Conservation (phyloP, 2,329 filamentous ascomycete genomes). For the Trichophyton mentagrophytes region DNA sequence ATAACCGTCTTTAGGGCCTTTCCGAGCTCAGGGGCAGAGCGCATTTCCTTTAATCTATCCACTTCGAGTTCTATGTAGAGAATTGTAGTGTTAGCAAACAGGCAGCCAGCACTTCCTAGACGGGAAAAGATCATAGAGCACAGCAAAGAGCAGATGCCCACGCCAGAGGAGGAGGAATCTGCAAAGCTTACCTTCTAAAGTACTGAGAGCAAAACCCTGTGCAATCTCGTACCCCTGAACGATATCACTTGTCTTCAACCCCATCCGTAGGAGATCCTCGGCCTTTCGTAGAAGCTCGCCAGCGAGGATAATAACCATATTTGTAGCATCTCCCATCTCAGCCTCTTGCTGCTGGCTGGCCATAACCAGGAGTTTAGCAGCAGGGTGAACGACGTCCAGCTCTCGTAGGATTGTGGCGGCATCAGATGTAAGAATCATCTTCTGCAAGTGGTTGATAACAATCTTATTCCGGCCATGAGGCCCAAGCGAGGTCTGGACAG, state of each 20-base stretch:
- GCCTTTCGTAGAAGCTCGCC: constrained; percentile 95
- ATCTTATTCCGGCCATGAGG: constrained; percentile 99
- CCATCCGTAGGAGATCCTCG: constrained; percentile 91
- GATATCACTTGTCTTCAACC: constrained; percentile 96
- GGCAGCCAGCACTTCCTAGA: constrained; percentile 8
- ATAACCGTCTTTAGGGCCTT: constrained; percentile 94
- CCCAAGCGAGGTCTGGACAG: constrained; percentile 91
- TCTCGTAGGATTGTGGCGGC: constrained; percentile 94
- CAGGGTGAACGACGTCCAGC: constrained; percentile 95
- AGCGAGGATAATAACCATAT: constrained; percentile 89
- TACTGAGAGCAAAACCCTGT: constrained; percentile 72
- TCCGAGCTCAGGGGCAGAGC: constrained; percentile 68
- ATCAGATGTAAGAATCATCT: constrained; percentile 98
- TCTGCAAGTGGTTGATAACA: constrained; percentile 98
- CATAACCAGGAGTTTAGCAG: constrained; percentile 96
- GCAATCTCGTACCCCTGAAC: constrained; percentile 92
- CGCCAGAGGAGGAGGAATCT: neutral
- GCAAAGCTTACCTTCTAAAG: constrained; percentile 52
- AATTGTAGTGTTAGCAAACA: constrained; percentile 1
- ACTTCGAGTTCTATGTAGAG: constrained; percentile 58
- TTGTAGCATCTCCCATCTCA: constrained; percentile 98
- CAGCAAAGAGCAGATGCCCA: neutral
- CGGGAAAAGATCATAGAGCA: neutral
- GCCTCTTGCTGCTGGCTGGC: constrained; percentile 96
- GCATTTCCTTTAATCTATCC: constrained; percentile 77